Evolutionary conservation across 106 monocot genomes (phyloP).

Genomic region (Dendrobium nobile): DNA sequence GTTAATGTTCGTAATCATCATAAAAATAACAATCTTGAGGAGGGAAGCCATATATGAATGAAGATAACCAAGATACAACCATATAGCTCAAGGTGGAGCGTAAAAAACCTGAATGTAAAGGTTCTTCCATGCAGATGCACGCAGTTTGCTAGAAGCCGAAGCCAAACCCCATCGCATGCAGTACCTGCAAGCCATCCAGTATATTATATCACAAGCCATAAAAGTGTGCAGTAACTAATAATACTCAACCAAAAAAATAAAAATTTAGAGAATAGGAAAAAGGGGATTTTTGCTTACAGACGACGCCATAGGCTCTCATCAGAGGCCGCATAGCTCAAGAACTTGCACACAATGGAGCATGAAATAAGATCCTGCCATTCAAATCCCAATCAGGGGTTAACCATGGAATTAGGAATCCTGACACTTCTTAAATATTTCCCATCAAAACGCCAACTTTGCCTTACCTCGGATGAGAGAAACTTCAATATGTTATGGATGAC

Average conservation of each 20-base stretch:
- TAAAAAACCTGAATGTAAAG: slow-evolving; percentile 81
- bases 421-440: neutral
- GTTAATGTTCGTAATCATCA: neutral
- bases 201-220: neutral
- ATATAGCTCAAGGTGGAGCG: neutral
- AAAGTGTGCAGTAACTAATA: neutral
- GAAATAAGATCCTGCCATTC: slow-evolving; percentile 64
- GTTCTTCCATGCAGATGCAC: slow-evolving; percentile 91
- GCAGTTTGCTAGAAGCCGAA: slow-evolving; percentile 46
- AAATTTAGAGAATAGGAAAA: neutral
- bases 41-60: neutral
- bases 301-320: slow-evolving; percentile 97
- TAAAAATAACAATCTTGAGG: neutral
- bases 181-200: slow-evolving; percentile 44
- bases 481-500: slow-evolving; percentile 87
- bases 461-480: slow-evolving; percentile 93
- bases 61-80: neutral
- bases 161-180: slow-evolving; percentile 84
- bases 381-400: neutral
- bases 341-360: slow-evolving; percentile 71
- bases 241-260: neutral
- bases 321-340: slow-evolving; percentile 70
- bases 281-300: slow-evolving; percentile 40
- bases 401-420: neutral
- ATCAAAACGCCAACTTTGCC: neutral